These are phyloP conservation scores for Euryodendron excelsum DNA, from an alignment of 148 eudicot species.

Conservation along the genomic window DNA sequence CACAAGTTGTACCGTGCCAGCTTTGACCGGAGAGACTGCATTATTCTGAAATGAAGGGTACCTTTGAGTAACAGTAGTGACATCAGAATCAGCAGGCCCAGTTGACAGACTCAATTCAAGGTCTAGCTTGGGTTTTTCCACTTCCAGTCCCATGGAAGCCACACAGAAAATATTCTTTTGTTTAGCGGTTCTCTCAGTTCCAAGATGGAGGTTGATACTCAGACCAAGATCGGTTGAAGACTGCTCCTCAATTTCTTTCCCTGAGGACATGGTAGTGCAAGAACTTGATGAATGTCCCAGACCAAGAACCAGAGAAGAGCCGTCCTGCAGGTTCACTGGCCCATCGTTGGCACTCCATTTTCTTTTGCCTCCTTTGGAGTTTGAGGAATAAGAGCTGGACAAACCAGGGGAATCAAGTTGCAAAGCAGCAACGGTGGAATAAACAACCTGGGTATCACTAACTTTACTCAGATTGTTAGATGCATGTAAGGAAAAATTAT, in stretches of 20 bases:
- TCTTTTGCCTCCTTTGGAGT: constrained; percentile 32
- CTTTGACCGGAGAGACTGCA: constrained; percentile 9
- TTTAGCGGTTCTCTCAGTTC: constrained; percentile 13
- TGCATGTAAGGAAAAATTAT: constrained; percentile 2
- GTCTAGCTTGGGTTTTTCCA: constrained; percentile 34
- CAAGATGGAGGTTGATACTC: constrained; percentile 27
- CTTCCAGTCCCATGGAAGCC: constrained; percentile 3
- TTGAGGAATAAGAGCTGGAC: constrained; percentile 20
- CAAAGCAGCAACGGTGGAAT: constrained; percentile 20
- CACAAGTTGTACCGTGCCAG: constrained; percentile 33
- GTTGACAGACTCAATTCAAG: constrained; percentile 67
- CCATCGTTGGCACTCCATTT: constrained; percentile 24
- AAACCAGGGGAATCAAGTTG: constrained; percentile 21
- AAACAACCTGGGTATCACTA: constrained; percentile 21
- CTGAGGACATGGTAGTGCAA: constrained; percentile 26
- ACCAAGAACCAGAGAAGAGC: constrained; percentile 38
- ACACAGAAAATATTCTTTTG: constrained; percentile 16
- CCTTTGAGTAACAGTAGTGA: constrained; percentile 42
- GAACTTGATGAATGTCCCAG: constrained; percentile 35
- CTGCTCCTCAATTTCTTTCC: constrained; percentile 41
- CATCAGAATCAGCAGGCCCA: constrained; percentile 50
- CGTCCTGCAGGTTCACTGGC: constrained; percentile 21
- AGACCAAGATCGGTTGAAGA: constrained; percentile 33
- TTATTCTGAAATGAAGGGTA: constrained; percentile 28
- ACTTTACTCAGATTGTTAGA: constrained; percentile 15